A percentile compares a stretch with the other conserved stretches of the same genome.
Conservation (phyloP, 129 eudicot species). For the Tanacetum coccineum region DNA sequence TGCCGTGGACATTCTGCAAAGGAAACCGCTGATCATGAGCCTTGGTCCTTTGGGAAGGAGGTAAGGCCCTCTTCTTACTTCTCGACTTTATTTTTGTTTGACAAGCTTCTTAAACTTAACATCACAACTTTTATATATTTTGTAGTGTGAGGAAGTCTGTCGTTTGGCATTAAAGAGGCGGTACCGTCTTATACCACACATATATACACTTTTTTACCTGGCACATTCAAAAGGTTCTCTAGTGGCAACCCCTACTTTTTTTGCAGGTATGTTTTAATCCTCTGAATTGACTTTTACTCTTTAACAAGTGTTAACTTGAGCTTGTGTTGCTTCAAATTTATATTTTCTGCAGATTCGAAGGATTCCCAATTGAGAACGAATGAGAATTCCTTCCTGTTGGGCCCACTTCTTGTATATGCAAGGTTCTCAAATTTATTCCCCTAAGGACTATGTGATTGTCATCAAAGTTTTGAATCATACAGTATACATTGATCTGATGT, state of each 20-base stretch:
- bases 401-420: conserved; percentile 84
- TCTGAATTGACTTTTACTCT: background rate
- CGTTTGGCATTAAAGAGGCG: conserved; percentile 90
- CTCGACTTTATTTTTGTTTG: background rate
- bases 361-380: conserved; percentile 52
- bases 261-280: conserved; percentile 52
- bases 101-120: too few relatives aligned
- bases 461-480: background rate
- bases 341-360: conserved; percentile 55
- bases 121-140: conserved; percentile 7
- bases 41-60: conserved; percentile 96
- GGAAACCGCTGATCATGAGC: conserved; percentile 79
- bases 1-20: conserved; percentile 91
- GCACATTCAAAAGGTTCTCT: conserved; percentile 89
- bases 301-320: background rate
- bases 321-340: conserved; percentile 8
- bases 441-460: background rate
- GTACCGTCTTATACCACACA: conserved; percentile 88
- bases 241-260: conserved; percentile 83
- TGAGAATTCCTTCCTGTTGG: conserved; percentile 82
- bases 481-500: conserved; percentile 9
- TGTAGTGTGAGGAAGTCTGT: conserved; percentile 93
- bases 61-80: conserved; percentile 27
- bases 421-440: conserved; percentile 38
- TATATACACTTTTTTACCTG: conserved; percentile 80